Conservation (phyloP, 2,329 filamentous ascomycete genomes). For the Daldinia eschscholtzii region DNA sequence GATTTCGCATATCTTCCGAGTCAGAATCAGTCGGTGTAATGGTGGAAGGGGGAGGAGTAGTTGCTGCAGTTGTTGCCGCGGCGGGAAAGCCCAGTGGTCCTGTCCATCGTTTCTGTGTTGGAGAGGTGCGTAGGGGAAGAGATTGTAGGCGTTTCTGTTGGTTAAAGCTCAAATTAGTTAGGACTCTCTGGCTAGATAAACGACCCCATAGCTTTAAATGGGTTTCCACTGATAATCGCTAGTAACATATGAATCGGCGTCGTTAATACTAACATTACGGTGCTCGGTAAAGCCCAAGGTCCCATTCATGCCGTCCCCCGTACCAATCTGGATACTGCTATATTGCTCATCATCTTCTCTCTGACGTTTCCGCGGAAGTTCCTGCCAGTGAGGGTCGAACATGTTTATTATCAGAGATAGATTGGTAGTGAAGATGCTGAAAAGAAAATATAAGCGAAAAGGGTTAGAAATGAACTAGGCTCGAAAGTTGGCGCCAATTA, state of each 20-base stretch:
- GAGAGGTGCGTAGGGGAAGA: slow-evolving; percentile 64
- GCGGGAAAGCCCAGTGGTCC: slow-evolving; percentile 49
- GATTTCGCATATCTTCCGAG: slow-evolving; percentile 54
- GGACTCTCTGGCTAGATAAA: neutral
- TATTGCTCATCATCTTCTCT: slow-evolving; percentile 49
- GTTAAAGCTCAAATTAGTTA: slow-evolving; percentile 35
- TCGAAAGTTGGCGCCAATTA: neutral
- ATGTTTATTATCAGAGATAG: slow-evolving; percentile 32
- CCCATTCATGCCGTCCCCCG: slow-evolving; percentile 36
- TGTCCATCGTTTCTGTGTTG: slow-evolving; percentile 55
- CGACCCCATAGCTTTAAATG: neutral
- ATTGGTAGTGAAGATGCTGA: slow-evolving; percentile 19
- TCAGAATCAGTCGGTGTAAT: slow-evolving; percentile 58
- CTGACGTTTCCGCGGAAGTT: slow-evolving; percentile 48
- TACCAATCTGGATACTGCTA: slow-evolving; percentile 16
- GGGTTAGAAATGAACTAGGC: neutral
- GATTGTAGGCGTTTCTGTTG: slow-evolving; percentile 67
- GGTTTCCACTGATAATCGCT: neutral
- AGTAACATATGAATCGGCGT: slow-evolving; percentile 8
- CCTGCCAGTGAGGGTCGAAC: slow-evolving; percentile 42
- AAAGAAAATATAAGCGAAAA: neutral
- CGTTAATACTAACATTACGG: slow-evolving; percentile 50
- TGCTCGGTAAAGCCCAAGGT: slow-evolving; percentile 52
- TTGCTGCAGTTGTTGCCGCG: slow-evolving; percentile 39
- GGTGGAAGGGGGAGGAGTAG: slow-evolving; percentile 51